A percentile compares a stretch with the other conserved stretches of the same genome.
phyloP scores from a whole-genome alignment of 176 grass and related monocot species.

The Carex parvula region DNA sequence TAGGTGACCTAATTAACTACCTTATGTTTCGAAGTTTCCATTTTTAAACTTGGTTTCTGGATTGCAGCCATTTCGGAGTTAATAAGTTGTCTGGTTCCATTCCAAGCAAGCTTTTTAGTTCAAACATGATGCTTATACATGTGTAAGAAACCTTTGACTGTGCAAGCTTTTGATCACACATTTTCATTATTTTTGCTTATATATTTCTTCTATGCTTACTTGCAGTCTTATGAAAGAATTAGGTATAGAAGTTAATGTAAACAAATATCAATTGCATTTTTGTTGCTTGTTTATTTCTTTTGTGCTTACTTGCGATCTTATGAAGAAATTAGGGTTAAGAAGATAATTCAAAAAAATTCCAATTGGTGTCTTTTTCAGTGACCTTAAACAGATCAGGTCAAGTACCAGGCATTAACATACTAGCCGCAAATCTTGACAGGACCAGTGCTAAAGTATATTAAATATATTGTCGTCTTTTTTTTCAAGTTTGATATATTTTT shows the following conservation, averaged over 20 bases:
- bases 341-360: not conserved
- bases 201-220: not conserved
- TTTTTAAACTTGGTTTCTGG: conserved; percentile 4
- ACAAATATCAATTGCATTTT: not conserved
- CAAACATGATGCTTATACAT: conserved; percentile 67
- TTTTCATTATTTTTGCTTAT: not conserved
- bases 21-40: not conserved
- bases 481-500: not conserved
- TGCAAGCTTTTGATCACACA: not conserved
- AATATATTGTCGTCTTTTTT: not conserved
- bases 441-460: not conserved
- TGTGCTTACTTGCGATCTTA: not conserved
- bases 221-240: not conserved
- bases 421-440: not conserved
- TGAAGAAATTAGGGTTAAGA: not conserved
- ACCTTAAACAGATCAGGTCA: not conserved
- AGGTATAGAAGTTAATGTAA: not conserved
- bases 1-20: not conserved
- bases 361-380: not conserved
- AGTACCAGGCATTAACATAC: not conserved
- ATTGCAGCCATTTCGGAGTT: conserved; percentile 63
- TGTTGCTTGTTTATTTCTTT: not conserved
- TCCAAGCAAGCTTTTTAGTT: conserved; percentile 59
- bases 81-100: conserved; percentile 75
- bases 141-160: conserved; percentile 35